Conservation (phyloP, 2,329 filamentous ascomycete genomes). For the Fusarium burgessii region DNA sequence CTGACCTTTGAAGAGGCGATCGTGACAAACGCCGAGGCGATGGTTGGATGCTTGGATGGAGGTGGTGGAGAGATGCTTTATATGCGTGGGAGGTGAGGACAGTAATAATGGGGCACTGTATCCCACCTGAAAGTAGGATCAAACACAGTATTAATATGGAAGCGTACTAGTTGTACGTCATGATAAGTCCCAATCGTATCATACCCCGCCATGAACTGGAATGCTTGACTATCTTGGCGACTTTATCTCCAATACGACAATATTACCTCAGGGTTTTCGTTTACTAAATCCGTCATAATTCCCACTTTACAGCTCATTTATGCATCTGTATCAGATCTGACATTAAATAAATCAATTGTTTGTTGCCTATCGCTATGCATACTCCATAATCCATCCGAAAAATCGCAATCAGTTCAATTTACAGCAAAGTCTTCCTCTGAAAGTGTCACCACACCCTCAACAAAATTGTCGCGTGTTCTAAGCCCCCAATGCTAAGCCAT, state of each 20-base stretch:
- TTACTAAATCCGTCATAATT: not conserved
- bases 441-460: conserved; percentile 14
- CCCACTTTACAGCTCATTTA: not conserved
- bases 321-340: not conserved
- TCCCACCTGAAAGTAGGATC: rapidly evolving
- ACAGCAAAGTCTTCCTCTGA: not conserved
- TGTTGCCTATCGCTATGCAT: conserved; percentile 30
- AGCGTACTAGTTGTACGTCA: conserved; percentile 27
- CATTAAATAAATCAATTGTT: conserved; percentile 6
- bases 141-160: conserved; percentile 4
- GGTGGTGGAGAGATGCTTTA: conserved; percentile 39
- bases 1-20: conserved; percentile 44
- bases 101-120: not conserved
- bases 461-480: conserved; percentile 2
- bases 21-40: conserved; percentile 48
- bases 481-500: conserved; percentile 1
- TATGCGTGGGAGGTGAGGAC: conserved; percentile 17
- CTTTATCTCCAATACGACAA: not conserved
- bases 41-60: conserved; percentile 43
- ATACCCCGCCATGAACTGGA: conserved; percentile 21
- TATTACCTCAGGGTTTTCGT: not conserved
- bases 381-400: conserved; percentile 5
- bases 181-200: conserved; percentile 28
- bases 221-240: not conserved
- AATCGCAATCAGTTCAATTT: conserved; percentile 7